A percentile compares a stretch with the other conserved stretches of the same genome.
Evolutionary conservation across 2,329 filamentous ascomycete species (phyloP).

Genomic region (Raffaelea arxii): DNA sequence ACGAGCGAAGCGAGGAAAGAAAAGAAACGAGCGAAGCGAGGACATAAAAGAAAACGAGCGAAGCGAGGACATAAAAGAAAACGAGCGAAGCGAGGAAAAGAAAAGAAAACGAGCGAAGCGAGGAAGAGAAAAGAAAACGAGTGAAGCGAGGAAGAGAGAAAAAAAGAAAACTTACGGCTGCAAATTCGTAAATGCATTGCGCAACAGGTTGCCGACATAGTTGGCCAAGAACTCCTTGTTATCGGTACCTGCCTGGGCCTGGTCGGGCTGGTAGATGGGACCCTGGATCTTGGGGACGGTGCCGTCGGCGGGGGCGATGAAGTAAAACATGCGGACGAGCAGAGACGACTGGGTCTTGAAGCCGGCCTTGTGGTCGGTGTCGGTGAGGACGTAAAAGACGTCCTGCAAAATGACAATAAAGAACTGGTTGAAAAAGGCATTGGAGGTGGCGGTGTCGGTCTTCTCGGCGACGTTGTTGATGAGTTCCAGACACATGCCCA

Average conservation of each 20-base stretch:
- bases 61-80: no score
- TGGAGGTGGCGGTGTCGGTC: slow-evolving; percentile 74
- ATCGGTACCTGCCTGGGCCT: slow-evolving; percentile 70
- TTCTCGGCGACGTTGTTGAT: slow-evolving; percentile 97
- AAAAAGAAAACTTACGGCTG: slow-evolving; percentile 57
- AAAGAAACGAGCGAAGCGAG: no score
- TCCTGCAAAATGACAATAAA: slow-evolving; percentile 94
- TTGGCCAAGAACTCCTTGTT: slow-evolving; percentile 87
- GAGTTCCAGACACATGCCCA: slow-evolving; percentile 96
- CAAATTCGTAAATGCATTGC: slow-evolving; percentile 88
- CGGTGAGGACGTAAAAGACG: slow-evolving; percentile 95
- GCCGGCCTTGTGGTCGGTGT: slow-evolving; percentile 96
- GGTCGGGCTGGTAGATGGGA: slow-evolving; percentile 77
- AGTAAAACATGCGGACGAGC: slow-evolving; percentile 91
- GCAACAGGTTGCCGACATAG: slow-evolving; percentile 76
- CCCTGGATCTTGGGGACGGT: slow-evolving; percentile 77
- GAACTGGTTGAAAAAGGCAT: slow-evolving; percentile 96
- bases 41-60: no score
- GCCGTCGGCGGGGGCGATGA: slow-evolving; percentile 65
- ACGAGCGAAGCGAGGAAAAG: no score
- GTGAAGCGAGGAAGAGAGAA: no score
- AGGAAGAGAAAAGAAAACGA: no score
- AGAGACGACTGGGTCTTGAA: slow-evolving; percentile 98
- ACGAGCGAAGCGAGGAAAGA: no score
- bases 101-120: no score